These are phyloP conservation scores for Amanita rubescens DNA, from an alignment of 768 basidiomycete species.

Conservation along the genomic window DNA sequence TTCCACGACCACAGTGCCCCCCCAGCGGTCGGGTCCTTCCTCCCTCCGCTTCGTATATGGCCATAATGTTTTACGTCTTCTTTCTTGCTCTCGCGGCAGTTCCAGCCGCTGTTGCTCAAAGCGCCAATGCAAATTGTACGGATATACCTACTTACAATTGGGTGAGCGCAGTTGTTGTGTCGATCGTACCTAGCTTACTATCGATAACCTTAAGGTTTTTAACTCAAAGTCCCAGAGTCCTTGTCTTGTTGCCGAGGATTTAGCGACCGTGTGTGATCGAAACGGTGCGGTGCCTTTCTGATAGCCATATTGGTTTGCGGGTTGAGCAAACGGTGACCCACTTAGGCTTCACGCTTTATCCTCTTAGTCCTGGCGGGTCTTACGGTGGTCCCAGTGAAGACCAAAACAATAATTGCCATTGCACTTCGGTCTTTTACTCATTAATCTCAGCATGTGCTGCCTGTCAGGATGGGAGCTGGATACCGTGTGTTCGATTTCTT, in stretches of 20 bases:
- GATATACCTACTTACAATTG: neutral
- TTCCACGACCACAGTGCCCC: too few species aligned
- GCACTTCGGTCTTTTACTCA: conserved; percentile 53
- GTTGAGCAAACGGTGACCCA: neutral
- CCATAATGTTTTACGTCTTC: neutral
- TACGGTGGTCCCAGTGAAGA: conserved; percentile 34
- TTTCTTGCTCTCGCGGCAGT: neutral
- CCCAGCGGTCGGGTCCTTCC: too few species aligned
- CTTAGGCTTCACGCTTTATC: neutral
- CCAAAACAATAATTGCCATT: conserved; percentile 36
- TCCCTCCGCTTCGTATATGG: neutral
- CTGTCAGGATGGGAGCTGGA: conserved; percentile 42
- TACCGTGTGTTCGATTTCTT: neutral
- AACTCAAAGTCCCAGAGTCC: conserved; percentile 1
- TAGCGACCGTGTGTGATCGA: neutral
- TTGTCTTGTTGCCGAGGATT: neutral
- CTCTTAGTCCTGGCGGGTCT: conserved; percentile 27
- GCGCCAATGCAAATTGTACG: neutral
- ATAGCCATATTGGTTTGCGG: neutral
- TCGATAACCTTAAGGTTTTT: neutral
- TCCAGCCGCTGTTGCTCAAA: neutral
- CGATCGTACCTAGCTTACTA: neutral
- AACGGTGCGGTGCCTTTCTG: neutral
- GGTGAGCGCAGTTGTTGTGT: neutral
- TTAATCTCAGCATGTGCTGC: conserved; percentile 50